phyloP scores from a whole-genome alignment of 2,329 filamentous ascomycete species.

The Lomentospora prolificans region DNA sequence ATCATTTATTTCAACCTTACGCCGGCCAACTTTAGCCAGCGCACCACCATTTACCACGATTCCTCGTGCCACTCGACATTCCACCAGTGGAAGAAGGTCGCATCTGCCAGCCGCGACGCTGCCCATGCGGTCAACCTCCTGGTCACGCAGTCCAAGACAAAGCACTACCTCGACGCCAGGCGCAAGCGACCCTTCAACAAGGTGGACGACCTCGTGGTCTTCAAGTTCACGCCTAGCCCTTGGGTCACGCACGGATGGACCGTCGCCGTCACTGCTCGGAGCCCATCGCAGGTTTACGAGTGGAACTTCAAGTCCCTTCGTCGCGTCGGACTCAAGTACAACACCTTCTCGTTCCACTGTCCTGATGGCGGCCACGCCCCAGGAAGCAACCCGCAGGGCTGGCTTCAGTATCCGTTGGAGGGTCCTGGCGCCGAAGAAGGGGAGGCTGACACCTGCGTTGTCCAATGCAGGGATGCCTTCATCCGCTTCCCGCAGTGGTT shows the following conservation, averaged over 20 bases:
- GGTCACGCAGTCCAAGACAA: slow-evolving; percentile 7
- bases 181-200: not conserved
- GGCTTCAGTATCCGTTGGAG: not conserved
- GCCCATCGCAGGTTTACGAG: not conserved
- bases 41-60: not conserved
- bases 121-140: slow-evolving; percentile 7
- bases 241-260: not conserved
- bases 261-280: not conserved
- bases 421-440: not conserved
- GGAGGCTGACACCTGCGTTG: not conserved
- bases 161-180: not conserved
- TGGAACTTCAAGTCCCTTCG: not conserved
- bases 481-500: not conserved
- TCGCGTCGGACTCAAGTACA: not conserved
- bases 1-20: not conserved
- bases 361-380: not conserved
- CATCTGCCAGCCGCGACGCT: too few relatives aligned
- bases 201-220: not conserved
- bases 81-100: not conserved
- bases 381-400: not conserved
- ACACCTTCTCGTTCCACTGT: not conserved
- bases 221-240: not conserved
- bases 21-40: not conserved
- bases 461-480: not conserved
- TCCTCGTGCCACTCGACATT: not conserved